Percentiles rank a stretch among this genome's conserved stretches.
Conservation (phyloP, 257 asterid genomes). For the Primulina tabacum region DNA sequence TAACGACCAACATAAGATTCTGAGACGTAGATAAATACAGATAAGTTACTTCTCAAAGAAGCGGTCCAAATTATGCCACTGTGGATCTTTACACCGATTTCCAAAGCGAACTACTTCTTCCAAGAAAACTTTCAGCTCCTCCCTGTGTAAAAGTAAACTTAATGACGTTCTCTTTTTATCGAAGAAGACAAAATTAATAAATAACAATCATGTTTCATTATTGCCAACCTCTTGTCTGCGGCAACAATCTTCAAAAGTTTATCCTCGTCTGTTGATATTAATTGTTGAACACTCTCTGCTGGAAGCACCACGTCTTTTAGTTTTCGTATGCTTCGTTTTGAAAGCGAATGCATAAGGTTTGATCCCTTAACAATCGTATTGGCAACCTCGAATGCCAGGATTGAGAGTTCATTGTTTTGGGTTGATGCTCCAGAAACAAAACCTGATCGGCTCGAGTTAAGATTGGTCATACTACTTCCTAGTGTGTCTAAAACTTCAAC, state of each 20-base stretch:
- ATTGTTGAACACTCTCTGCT: constrained; percentile 57
- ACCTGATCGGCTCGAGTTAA: constrained; percentile 49
- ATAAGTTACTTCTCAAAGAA: constrained; percentile 66
- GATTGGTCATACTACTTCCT: constrained; percentile 54
- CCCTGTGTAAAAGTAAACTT: constrained; percentile 35
- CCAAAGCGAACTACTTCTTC: constrained; percentile 88
- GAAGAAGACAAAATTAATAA: background rate
- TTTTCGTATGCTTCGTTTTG: constrained; percentile 48
- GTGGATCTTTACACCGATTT: constrained; percentile 81
- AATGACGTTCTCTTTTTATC: background rate
- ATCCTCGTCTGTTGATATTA: constrained; percentile 57
- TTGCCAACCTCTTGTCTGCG: constrained; percentile 65
- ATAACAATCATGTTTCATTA: background rate
- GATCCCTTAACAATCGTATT: constrained; percentile 81
- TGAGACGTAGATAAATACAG: constrained; percentile 15
- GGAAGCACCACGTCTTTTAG: constrained; percentile 62
- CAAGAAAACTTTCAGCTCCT: constrained; percentile 66
- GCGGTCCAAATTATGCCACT: constrained; percentile 84
- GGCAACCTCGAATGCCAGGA: constrained; percentile 76
- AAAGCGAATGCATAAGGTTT: constrained; percentile 62
- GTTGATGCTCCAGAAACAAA: constrained; percentile 52
- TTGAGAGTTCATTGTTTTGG: constrained; percentile 58
- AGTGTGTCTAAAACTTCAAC: constrained; percentile 63
- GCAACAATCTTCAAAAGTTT: constrained; percentile 68
- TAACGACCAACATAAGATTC: constrained; percentile 13